These are phyloP conservation scores for Tolypocladium endophyticum DNA, from an alignment of 2,329 filamentous ascomycete genomes.

Conservation along the genomic window DNA sequence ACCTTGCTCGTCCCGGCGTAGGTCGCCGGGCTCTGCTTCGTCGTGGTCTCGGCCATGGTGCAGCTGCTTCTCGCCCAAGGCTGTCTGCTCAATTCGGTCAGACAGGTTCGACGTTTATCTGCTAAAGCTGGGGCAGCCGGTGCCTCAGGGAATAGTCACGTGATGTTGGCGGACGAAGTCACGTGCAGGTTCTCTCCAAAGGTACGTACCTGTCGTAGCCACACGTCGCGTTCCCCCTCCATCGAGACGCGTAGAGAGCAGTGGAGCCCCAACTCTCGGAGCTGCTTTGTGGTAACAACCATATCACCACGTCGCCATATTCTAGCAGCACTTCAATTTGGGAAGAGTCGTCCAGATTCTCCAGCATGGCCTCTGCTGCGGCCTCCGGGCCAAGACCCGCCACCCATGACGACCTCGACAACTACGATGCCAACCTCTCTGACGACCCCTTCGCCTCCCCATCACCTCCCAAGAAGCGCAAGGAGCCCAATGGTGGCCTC, in stretches of 20 bases:
- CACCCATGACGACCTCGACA: conserved; percentile 55
- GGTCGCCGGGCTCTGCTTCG: conserved; percentile 23
- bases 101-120: conserved; percentile 10
- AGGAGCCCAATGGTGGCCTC: conserved; percentile 41
- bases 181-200: conserved; percentile 2
- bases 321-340: neutral
- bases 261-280: neutral
- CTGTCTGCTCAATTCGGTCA: conserved; percentile 13
- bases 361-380: conserved; percentile 13
- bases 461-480: conserved; percentile 35
- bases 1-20: conserved; percentile 52
- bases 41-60: conserved; percentile 28
- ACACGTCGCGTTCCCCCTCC: conserved; percentile 5
- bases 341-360: neutral
- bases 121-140: conserved; percentile 4
- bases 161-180: conserved; percentile 7
- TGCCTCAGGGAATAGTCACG: conserved; percentile 22
- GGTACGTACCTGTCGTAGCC: neutral
- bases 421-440: conserved; percentile 55
- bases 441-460: conserved; percentile 38
- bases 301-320: neutral
- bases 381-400: conserved; percentile 5
- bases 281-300: neutral
- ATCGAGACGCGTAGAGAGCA: conserved; percentile 7
- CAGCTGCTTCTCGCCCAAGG: conserved; percentile 14